Percentiles rank a stretch among this genome's conserved stretches.
These are phyloP conservation scores for Kazachstania viticola DNA, from an alignment of 805 yeast species.

Conservation along the genomic window DNA sequence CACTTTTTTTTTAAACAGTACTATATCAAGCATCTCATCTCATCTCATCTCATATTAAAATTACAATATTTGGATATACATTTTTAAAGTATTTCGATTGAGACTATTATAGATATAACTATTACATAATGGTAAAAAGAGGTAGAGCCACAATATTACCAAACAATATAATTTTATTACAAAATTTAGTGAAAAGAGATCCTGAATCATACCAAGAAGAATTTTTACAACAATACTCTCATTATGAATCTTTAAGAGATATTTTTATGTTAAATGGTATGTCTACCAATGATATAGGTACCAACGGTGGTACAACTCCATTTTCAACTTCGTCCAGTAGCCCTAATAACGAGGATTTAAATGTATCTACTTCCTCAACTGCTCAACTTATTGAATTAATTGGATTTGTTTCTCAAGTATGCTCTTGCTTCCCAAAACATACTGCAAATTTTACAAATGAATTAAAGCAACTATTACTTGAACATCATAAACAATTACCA, in stretches of 20 bases:
- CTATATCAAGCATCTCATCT: constrained; percentile 10
- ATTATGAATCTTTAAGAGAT: constrained; percentile 83
- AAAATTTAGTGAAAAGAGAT: constrained; percentile 86
- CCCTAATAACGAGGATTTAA: constrained; percentile 30
- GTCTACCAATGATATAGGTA: constrained; percentile 1
- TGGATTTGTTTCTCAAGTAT: constrained; percentile 87
- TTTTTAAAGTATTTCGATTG: background rate
- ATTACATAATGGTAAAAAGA: constrained; percentile 56
- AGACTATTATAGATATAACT: background rate
- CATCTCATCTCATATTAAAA: constrained; percentile 19
- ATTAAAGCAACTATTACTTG: constrained; percentile 51
- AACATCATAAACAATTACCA: constrained; percentile 69
- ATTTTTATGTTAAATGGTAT: constrained; percentile 55
- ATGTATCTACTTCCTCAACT: constrained; percentile 18
- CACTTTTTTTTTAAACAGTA: too few species aligned
- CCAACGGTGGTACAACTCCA: constrained; percentile 5
- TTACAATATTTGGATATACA: background rate
- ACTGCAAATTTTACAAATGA: constrained; percentile 80
- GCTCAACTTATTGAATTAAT: constrained; percentile 67
- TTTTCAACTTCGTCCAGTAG: constrained; percentile 1
- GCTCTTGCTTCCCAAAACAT: constrained; percentile 80
- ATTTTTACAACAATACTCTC: constrained; percentile 83
- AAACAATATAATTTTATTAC: constrained; percentile 79
- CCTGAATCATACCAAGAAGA: constrained; percentile 93
- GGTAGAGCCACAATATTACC: constrained; percentile 91